Evolutionary conservation across 23 red algal genomes (phyloP), one percentile per base, ranked within the genome.

Genomic region (Gracilaria domingensis): DNA sequence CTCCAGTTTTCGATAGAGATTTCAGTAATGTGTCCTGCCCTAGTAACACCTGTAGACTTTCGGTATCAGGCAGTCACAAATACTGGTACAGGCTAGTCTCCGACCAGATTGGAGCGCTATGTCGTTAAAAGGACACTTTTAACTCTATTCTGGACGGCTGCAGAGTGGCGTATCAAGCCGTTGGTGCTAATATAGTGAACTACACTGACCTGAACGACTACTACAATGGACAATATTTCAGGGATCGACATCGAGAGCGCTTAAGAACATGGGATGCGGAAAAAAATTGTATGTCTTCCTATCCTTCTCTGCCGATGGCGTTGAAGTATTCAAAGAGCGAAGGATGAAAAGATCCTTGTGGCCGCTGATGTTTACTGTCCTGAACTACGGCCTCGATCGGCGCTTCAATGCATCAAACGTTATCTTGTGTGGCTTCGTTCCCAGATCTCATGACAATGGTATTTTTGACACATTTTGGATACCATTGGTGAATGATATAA

Each of bases 351-450:
- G 76, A 80, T 58, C 42, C 12, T 36, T 60, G 76, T 58, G 76
- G 76, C 76, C 48, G 13, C 20, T 80, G 76, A 60, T 80, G 76
- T 80, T 80, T 48, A 80, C 54, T 37, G 32, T 80, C 0, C 44
- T 80, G 4, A 80, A 80, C n/a, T 60, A 80, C 6, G 20, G 12
- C 25, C 76, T 25, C 17, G 48, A 80, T 35, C 32, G 36, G 6
- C 48, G 76, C 39, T 60, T 80, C 48, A 49, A 80, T 2, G 76
- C 48, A 5, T 80, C 76, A 6, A 80, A 80, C 33, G 47, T 36
- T 29, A 48, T 56, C 14, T 2, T 80, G 17, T 58, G 36, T 8
- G 48, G 49, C 7, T 80, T 80, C 26, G 32, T 80, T 34, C 76
- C 48, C n/a, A 49, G 76, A 3, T 58, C 16, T 33, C 76, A 80